phyloP scores from a whole-genome alignment of 1,284 basidiomycete species.

The Porodaedalea pini region DNA sequence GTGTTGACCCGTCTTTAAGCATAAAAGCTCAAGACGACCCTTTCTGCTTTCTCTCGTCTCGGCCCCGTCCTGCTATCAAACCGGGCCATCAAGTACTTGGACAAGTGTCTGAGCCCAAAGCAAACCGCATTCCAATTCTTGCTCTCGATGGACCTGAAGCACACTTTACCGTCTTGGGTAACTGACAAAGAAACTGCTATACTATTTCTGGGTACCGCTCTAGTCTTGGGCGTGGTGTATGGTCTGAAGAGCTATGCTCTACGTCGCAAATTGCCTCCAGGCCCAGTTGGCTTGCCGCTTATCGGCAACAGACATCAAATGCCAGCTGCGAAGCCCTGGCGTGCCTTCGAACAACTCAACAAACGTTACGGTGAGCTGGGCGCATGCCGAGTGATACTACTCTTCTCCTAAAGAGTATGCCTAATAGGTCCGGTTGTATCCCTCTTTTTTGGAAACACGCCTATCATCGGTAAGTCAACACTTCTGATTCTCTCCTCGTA shows the following conservation, averaged over 20 bases:
- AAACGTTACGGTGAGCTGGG: constrained; percentile 40
- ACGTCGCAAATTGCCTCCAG: constrained; percentile 39
- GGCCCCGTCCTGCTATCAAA: too few species aligned
- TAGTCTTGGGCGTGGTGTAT: constrained; percentile 1
- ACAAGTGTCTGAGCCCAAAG: not conserved
- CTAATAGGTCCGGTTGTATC: constrained; percentile 48
- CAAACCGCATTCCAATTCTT: not conserved
- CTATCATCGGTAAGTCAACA: constrained; percentile 38
- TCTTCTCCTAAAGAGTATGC: not conserved
- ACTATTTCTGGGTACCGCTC: not conserved
- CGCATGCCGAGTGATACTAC: not conserved
- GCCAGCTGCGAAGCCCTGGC: constrained; percentile 46
- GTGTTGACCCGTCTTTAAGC: too few species aligned
- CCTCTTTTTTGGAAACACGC: constrained; percentile 49
- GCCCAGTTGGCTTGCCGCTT: constrained; percentile 40
- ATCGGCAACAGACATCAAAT: constrained; percentile 48
- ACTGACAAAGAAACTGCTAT: not conserved
- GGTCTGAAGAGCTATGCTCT: not conserved
- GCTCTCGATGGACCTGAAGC: not conserved
- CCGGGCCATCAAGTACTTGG: not conserved
- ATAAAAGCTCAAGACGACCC: too few species aligned
- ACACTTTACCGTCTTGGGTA: not conserved
- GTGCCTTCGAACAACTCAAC: constrained; percentile 48
- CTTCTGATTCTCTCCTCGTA: constrained; percentile 14
- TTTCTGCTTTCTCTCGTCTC: too few species aligned